Evolutionary conservation across 2,329 filamentous ascomycete genomes (phyloP).

Genomic region (Gyromitra esculenta): DNA sequence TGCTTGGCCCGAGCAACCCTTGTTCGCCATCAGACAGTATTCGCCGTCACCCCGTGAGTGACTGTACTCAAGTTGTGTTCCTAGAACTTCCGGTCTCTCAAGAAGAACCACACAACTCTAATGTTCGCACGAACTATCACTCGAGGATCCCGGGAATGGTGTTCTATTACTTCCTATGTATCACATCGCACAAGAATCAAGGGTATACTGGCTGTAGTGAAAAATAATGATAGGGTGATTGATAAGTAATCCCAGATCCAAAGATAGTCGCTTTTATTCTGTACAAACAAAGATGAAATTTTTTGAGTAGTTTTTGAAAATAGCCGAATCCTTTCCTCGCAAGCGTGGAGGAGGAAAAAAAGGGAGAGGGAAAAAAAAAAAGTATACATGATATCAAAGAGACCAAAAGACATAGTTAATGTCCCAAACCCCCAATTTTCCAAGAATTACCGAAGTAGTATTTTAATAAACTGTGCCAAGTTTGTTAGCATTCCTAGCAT

Average conservation of each 20-base stretch:
- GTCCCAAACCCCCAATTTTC: background rate
- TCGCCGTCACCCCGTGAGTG: no score
- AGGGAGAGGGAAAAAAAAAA: background rate
- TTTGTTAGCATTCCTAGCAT: slow-evolving; percentile 12
- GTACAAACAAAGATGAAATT: background rate
- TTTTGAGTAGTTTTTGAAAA: background rate
- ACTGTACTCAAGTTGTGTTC: background rate
- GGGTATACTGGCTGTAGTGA: background rate
- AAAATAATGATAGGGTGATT: background rate
- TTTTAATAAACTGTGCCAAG: slow-evolving; percentile 30
- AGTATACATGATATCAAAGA: background rate
- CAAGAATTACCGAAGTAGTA: slow-evolving; percentile 1
- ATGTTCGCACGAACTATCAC: background rate
- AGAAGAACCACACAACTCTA: background rate
- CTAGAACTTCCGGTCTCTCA: background rate
- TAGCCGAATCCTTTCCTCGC: background rate
- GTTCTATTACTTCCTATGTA: background rate
- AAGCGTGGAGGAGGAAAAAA: background rate
- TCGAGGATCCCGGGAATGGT: background rate
- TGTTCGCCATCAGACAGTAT: no score
- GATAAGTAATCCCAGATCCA: background rate
- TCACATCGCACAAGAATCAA: background rate
- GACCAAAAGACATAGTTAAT: background rate
- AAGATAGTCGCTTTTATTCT: slow-evolving; percentile 22
- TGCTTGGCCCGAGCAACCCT: no score